phyloP scores from a whole-genome alignment of 1,284 basidiomycete species.

The Afroboletus lepidellus region DNA sequence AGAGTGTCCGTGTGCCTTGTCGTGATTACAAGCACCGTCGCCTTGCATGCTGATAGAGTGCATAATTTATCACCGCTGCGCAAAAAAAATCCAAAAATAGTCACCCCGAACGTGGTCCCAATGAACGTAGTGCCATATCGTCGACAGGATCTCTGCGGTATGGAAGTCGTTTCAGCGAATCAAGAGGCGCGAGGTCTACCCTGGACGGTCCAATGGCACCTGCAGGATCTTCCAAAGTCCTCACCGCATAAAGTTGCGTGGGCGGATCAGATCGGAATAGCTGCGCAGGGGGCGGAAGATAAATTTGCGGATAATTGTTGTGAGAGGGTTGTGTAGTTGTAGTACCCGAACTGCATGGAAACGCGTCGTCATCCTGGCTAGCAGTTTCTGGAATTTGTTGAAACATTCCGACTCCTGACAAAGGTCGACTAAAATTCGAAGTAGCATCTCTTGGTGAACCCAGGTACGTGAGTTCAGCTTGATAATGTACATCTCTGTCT shows the following conservation, averaged over 20 bases:
- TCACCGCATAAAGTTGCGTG: conserved; percentile 33
- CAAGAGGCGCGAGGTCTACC: conserved; percentile 53
- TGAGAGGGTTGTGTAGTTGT: conserved; percentile 12
- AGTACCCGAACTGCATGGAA: conserved; percentile 11
- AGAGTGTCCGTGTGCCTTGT: conserved; percentile 7
- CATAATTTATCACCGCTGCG: conserved; percentile 28
- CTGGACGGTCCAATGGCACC: conserved; percentile 34
- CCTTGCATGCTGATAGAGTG: conserved; percentile 16
- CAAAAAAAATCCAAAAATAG: conserved; percentile 23
- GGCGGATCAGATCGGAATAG: conserved; percentile 31
- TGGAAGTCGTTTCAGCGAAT: conserved; percentile 52
- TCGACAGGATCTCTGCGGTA: conserved; percentile 64
- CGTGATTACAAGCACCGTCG: conserved; percentile 12
- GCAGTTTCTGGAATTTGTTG: conserved; percentile 7
- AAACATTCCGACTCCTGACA: conserved; percentile 19
- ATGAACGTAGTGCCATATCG: conserved; percentile 55
- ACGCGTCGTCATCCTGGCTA: conserved; percentile 8
- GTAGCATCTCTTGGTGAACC: conserved; percentile 20
- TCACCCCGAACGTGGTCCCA: conserved; percentile 42
- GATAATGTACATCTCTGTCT: conserved; percentile 18
- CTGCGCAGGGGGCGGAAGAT: conserved; percentile 33
- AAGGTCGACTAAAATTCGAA: conserved; percentile 18
- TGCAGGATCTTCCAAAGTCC: conserved; percentile 23
- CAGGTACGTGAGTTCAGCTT: conserved; percentile 16
- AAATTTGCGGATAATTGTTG: conserved; percentile 24